These are phyloP conservation scores for Euphorbia schlechtendalii DNA, from an alignment of 441 rosid genomes.

Conservation along the genomic window DNA sequence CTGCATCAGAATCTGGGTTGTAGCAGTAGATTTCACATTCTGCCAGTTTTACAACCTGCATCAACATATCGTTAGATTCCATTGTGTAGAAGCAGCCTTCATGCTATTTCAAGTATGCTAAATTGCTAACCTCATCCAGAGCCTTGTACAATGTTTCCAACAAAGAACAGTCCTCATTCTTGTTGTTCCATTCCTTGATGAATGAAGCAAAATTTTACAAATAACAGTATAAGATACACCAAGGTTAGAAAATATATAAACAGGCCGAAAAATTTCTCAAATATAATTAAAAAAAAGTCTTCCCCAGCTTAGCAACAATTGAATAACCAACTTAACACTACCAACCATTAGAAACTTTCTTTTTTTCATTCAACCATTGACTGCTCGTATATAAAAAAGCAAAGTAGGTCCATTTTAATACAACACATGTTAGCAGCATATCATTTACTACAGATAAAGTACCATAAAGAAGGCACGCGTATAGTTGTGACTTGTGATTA, in stretches of 20 bases:
- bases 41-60: constrained; percentile 77
- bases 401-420: neutral
- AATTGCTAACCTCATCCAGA: constrained; percentile 81
- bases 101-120: constrained; percentile 12
- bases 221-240: neutral
- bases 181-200: no score
- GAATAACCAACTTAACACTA: neutral
- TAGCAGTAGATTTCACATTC: constrained; percentile 91
- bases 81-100: constrained; percentile 14
- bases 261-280: neutral
- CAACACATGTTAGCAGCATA: no score
- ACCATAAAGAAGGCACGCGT: no score
- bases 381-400: neutral
- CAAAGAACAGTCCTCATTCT: constrained; percentile 62
- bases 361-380: neutral
- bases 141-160: constrained; percentile 69
- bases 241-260: neutral
- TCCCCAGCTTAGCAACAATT: neutral
- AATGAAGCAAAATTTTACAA: constrained; percentile 1
- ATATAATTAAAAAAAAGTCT: neutral
- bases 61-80: constrained; percentile 17
- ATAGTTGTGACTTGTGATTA: no score
- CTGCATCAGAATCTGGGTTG: constrained; percentile 47
- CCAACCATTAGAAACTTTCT: no score
- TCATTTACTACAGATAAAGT: no score